Conservation (phyloP, 2,329 filamentous ascomycete species). For the Penicillium brevicompactum region DNA sequence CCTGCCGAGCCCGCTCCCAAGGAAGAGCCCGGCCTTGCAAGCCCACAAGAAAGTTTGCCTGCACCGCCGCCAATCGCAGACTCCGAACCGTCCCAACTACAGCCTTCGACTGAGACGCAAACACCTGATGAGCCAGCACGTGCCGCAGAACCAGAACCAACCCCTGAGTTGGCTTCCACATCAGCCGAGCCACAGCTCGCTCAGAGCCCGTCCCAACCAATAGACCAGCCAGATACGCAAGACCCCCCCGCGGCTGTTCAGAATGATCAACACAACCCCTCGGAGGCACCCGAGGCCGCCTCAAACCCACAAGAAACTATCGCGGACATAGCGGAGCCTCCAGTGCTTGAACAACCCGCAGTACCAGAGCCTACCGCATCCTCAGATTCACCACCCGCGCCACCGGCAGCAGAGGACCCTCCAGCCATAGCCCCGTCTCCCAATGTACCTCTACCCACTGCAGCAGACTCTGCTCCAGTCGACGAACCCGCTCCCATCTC, state of each 20-base stretch:
- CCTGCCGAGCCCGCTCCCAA: not conserved
- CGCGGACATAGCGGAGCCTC: constrained; percentile 8
- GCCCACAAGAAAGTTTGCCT: not conserved
- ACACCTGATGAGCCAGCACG: not conserved
- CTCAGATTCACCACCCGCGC: not conserved
- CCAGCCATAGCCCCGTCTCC: not conserved
- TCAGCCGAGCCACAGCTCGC: not conserved
- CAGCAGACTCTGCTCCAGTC: not conserved
- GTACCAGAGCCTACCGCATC: not conserved
- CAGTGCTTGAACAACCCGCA: not conserved
- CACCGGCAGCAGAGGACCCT: not conserved
- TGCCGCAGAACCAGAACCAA: not conserved
- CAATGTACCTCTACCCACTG: not conserved
- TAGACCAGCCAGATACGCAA: not conserved
- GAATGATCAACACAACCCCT: not conserved
- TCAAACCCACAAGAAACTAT: constrained; percentile 1
- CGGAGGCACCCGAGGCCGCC: not conserved
- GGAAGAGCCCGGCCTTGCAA: constrained; percentile 4
- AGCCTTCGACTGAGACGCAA: not conserved
- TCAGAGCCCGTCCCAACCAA: not conserved
- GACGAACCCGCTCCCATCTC: not conserved
- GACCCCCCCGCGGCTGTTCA: not conserved
- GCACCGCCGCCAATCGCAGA: not conserved
- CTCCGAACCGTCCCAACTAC: constrained; percentile 1
- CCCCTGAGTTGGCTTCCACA: not conserved